Conservation (phyloP, 164 flowering plant genomes). For the Macadamia integrifolia region DNA sequence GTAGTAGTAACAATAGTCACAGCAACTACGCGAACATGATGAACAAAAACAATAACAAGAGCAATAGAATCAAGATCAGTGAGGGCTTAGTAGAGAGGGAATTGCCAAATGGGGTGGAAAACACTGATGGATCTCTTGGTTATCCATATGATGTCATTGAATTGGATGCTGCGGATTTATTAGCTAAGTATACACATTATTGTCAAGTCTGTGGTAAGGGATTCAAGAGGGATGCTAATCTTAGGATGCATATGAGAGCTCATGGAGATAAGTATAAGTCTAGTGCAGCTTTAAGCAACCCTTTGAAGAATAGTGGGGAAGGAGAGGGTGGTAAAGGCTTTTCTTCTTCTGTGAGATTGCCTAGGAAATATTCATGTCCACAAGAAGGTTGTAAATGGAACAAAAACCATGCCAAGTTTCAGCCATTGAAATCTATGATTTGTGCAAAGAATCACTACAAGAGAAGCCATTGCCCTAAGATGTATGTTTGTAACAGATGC, state of each 20-base stretch:
- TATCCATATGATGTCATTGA: constrained; percentile 32
- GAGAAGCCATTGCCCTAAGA: constrained; percentile 79
- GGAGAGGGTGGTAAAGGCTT: not conserved
- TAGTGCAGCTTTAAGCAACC: constrained; percentile 44
- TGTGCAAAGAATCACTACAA: constrained; percentile 84
- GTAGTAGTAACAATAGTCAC: not conserved
- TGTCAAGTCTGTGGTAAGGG: constrained; percentile 75
- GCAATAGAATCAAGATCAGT: not conserved
- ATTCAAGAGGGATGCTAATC: constrained; percentile 77
- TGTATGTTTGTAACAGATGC: constrained; percentile 72
- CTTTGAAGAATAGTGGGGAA: constrained; percentile 19
- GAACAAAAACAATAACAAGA: too few species aligned
- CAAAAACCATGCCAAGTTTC: constrained; percentile 64
- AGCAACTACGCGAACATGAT: not conserved
- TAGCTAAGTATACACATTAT: constrained; percentile 62
- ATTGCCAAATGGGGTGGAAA: constrained; percentile 1
- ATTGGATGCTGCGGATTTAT: constrained; percentile 41
- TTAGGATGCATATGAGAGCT: constrained; percentile 90
- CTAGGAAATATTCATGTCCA: constrained; percentile 70
- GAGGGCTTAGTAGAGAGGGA: constrained; percentile 1
- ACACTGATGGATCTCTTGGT: not conserved
- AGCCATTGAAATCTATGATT: constrained; percentile 73
- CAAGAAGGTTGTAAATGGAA: constrained; percentile 77
- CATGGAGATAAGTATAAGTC: constrained; percentile 75
- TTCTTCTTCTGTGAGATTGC: constrained; percentile 2